Conservation (phyloP, 192 early-diverging fungal species). For the Haplosporangium gracile region DNA sequence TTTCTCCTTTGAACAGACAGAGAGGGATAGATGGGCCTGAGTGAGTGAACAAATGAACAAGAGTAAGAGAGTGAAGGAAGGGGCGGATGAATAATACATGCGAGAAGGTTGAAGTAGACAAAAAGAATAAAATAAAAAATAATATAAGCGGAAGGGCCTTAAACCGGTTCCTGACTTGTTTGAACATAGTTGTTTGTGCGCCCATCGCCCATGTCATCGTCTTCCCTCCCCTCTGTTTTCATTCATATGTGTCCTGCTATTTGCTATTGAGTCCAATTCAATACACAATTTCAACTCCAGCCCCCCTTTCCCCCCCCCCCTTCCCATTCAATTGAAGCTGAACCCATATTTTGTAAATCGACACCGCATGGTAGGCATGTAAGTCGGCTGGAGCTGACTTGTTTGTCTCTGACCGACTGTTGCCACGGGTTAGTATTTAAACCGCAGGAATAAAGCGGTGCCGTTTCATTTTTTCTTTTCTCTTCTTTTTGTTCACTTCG, state of each 20-base stretch:
- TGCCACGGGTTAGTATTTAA: background rate
- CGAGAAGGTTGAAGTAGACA: background rate
- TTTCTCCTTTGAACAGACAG: too few relatives aligned
- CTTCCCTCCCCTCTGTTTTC: background rate
- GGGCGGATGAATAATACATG: conserved; percentile 7
- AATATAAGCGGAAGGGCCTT: background rate
- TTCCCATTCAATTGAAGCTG: too few relatives aligned
- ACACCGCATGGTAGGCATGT: too few relatives aligned
- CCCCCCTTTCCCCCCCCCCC: background rate
- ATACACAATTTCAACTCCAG: background rate
- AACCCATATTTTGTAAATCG: too few relatives aligned
- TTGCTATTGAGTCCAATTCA: background rate
- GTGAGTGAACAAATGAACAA: background rate
- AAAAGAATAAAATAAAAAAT: background rate
- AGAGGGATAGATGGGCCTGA: background rate
- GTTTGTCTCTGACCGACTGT: background rate
- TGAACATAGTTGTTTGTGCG: background rate
- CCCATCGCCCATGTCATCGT: conserved; percentile 3
- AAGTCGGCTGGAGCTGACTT: too few relatives aligned
- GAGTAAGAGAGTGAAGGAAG: background rate
- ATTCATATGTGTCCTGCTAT: background rate
- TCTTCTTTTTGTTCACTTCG: background rate
- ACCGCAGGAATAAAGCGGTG: background rate
- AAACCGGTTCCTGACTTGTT: conserved; percentile 3
- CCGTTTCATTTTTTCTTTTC: background rate